phyloP scores from a whole-genome alignment of 106 monocot genomes.

The Alisma plantagoaquatica region DNA sequence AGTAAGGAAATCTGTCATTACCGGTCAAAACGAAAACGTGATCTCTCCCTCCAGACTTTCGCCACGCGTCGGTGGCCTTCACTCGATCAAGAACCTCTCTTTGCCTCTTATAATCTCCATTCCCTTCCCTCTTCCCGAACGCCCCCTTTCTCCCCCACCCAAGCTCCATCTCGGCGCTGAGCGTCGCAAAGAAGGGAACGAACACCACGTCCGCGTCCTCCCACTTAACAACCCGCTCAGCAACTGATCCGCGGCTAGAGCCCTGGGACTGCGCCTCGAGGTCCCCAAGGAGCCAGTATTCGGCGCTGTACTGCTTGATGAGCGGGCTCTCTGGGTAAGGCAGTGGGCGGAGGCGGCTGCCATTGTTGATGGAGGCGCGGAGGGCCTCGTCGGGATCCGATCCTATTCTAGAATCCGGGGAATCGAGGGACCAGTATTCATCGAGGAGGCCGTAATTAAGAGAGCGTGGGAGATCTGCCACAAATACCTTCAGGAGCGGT shows the following conservation, averaged over 20 bases:
- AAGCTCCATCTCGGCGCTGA: conserved; percentile 91
- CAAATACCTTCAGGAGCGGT: too few species aligned
- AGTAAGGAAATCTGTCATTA: too few species aligned
- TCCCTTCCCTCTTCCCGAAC: conserved; percentile 68
- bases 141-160: conserved; percentile 77
- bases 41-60: conserved; percentile 52
- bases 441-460: too few species aligned
- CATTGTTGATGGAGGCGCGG: too few species aligned
- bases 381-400: too few species aligned
- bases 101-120: conserved; percentile 58
- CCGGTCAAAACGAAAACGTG: conserved; percentile 75
- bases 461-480: too few species aligned
- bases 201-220: conserved; percentile 63
- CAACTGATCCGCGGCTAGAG: conserved; percentile 8
- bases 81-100: conserved; percentile 53
- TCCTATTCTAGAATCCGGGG: too few species aligned
- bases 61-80: conserved; percentile 41
- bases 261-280: conserved; percentile 37
- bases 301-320: conserved; percentile 79
- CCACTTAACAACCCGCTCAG: conserved; percentile 30
- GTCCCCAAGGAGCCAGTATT: conserved; percentile 75
- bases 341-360: conserved; percentile 1
- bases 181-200: conserved; percentile 85
- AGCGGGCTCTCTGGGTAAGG: conserved; percentile 69
- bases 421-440: too few species aligned